These are phyloP conservation scores for Colletotrichum orbiculare DNA, from an alignment of 2,329 filamentous ascomycete species.

Conservation along the genomic window DNA sequence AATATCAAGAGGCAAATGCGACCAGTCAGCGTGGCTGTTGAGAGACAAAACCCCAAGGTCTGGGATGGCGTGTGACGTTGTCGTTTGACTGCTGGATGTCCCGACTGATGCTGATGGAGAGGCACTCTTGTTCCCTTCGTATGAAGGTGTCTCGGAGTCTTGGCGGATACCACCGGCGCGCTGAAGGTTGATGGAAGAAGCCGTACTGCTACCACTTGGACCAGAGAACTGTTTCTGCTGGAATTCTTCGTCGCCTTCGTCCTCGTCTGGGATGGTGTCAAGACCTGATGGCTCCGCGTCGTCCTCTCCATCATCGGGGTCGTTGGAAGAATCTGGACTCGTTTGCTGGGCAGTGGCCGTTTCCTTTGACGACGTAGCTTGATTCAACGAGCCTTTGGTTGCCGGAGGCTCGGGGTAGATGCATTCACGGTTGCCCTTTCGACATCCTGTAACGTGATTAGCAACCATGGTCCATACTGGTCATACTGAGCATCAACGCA, in stretches of 20 bases:
- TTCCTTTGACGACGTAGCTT: conserved; percentile 53
- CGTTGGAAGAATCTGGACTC: conserved; percentile 66
- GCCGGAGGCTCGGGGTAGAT: conserved; percentile 81
- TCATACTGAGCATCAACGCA: conserved; percentile 50
- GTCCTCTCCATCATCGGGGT: conserved; percentile 59
- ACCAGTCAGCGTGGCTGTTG: conserved; percentile 57
- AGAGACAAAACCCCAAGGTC: conserved; percentile 33
- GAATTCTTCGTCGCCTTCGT: conserved; percentile 51
- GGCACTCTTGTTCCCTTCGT: conserved; percentile 61
- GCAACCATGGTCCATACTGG: conserved; percentile 37
- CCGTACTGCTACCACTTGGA: conserved; percentile 50
- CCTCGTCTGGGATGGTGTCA: conserved; percentile 66
- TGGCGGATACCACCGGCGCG: conserved; percentile 51
- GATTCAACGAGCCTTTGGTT: conserved; percentile 50
- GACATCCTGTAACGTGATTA: conserved; percentile 72
- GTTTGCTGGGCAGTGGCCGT: conserved; percentile 48
- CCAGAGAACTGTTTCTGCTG: conserved; percentile 38
- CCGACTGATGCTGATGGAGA: conserved; percentile 64
- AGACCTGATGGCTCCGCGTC: conserved; percentile 54
- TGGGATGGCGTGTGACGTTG: conserved; percentile 41
- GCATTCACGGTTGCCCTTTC: conserved; percentile 91
- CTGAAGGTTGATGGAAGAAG: conserved; percentile 50
- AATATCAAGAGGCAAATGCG: conserved; percentile 74
- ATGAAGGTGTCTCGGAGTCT: conserved; percentile 64
- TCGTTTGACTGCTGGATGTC: conserved; percentile 50